These are phyloP conservation scores for Ilex asprella DNA, from an alignment of 257 asterid species.

Conservation along the genomic window DNA sequence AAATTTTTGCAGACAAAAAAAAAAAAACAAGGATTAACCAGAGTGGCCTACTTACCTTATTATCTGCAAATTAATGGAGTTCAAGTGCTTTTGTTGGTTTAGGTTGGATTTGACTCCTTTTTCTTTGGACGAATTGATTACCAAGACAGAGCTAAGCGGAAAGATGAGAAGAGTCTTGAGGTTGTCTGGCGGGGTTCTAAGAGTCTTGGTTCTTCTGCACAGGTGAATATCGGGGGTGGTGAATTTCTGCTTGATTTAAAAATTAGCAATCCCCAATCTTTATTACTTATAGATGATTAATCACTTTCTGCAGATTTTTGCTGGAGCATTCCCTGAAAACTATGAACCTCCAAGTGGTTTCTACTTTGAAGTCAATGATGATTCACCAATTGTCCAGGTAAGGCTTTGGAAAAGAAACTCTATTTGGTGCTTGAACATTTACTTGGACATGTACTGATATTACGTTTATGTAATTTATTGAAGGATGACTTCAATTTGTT, in stretches of 20 bases:
- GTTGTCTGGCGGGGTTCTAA: conserved; percentile 89
- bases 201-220: conserved; percentile 75
- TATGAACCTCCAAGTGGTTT: conserved; percentile 88
- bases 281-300: no score
- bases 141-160: conserved; percentile 89
- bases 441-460: conserved; percentile 16
- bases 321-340: conserved; percentile 90
- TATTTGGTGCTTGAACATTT: conserved; percentile 10
- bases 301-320: conserved; percentile 58
- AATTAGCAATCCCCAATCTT: no score
- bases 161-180: conserved; percentile 77
- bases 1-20: no score
- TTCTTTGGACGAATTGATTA: conserved; percentile 94
- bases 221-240: conserved; percentile 33
- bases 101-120: conserved; percentile 97
- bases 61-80: conserved; percentile 1
- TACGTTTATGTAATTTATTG: conserved; percentile 12
- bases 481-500: conserved; percentile 68
- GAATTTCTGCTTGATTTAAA: no score
- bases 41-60: background rate
- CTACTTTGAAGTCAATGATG: conserved; percentile 74
- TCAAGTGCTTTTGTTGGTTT: conserved; percentile 17
- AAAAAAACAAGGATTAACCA: background rate
- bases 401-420: conserved; percentile 1
- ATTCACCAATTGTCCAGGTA: conserved; percentile 84